Evolutionary conservation across 345 rosid species (phyloP), one percentile per base, ranked within the genome.

Genomic region (Eucalyptus decipiens): DNA sequence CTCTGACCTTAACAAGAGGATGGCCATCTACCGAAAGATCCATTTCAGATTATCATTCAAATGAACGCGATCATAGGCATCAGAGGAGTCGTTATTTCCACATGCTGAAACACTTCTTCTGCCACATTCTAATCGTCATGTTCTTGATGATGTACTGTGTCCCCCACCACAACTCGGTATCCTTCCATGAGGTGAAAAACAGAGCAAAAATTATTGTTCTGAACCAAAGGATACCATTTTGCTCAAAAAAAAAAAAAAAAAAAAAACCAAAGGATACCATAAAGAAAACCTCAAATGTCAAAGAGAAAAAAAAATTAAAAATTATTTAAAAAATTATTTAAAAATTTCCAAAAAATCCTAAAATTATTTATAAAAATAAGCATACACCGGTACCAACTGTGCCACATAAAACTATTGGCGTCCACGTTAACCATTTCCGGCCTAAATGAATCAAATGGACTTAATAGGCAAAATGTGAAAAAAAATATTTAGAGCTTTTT

Each of bases 111-210:
- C 69, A 89, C 69, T 13, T 62, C 88, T 28, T 52, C 88, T 18
- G 89, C 90, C 87, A 87, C 93, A 86, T 88, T 92, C 88, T 92
- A 93, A 48, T 92, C 86, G 92, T 88, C 92, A 92, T 94, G 94
- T 88, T 91, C 94, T 92, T 94, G 95, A 89, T 92, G 90, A 90
- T 95, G 92, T 43, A 97, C 98, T 90, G 95, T 93, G 93, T 97
- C 99, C 87, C 99, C 98, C 88, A 93, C 87, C 85, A 94, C 95
- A 91, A 95, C 94, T 89, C 92, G 93, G 86, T 89, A 91, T 88
- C 99, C 99, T 95, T 93, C 86, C 89, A 93, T 89, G 88, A 13
- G 62, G 50, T 23, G 45, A 88, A 86, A 89, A 83, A 87, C 76
- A 80, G 89, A 40, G 81, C 65, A 28, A 80, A 48, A 43, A 49